Conservation (phyloP, 495 filamentous ascomycete species). For the Daldinia decipiens region DNA sequence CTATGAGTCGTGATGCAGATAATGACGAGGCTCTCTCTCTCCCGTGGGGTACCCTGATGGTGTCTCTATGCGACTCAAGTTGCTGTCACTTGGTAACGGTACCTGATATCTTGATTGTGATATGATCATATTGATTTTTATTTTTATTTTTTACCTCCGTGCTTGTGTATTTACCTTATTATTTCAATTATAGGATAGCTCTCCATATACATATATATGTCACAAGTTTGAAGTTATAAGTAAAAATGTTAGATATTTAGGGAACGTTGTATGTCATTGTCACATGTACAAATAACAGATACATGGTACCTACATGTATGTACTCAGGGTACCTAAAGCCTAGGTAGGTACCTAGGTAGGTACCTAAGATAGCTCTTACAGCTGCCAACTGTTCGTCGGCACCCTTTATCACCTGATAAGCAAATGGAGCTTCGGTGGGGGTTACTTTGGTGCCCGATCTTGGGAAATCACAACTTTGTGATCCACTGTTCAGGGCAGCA, state of each 20-base stretch:
- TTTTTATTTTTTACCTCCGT: no score
- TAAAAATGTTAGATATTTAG: background rate
- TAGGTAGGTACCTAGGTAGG: no score
- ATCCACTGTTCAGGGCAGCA: background rate
- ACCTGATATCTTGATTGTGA: no score
- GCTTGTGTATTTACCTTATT: no score
- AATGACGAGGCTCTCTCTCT: background rate
- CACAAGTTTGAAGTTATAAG: no score
- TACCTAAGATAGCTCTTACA: background rate
- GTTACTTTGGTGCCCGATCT: constrained; percentile 35
- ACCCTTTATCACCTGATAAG: background rate
- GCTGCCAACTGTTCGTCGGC: background rate
- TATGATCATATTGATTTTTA: no score
- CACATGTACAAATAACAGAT: background rate
- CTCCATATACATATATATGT: background rate
- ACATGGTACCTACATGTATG: background rate
- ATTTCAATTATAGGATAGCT: no score
- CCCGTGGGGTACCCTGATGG: background rate
- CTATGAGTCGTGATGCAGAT: background rate
- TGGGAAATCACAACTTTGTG: constrained; percentile 14
- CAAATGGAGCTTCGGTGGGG: constrained; percentile 1
- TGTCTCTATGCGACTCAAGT: background rate
- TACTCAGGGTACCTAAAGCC: background rate
- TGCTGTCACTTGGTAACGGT: background rate
- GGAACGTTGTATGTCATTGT: background rate